Evolutionary conservation across 2,329 filamentous ascomycete species (phyloP).

Genomic region (Fusarium brachygibbosum): DNA sequence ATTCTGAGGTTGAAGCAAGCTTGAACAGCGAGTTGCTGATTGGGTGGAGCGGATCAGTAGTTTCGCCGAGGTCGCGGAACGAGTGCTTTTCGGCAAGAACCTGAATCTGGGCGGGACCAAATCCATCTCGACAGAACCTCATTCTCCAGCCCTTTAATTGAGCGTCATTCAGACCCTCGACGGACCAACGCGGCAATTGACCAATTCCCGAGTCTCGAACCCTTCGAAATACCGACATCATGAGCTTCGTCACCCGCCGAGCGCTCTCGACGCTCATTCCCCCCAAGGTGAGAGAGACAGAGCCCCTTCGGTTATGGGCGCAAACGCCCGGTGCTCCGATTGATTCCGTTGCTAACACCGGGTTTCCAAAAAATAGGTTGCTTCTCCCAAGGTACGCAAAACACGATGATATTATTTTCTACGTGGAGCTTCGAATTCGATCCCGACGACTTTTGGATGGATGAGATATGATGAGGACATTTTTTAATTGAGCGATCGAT

Average conservation of each 20-base stretch:
- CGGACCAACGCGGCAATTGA: constrained; percentile 51
- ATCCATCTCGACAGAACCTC: constrained; percentile 47
- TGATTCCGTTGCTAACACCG: constrained; percentile 57
- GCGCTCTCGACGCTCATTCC: constrained; percentile 98
- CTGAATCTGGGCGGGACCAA: constrained; percentile 47
- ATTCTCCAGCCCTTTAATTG: constrained; percentile 52
- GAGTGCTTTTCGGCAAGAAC: constrained; percentile 65
- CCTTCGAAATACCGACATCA: constrained; percentile 66
- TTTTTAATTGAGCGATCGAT: constrained; percentile 12
- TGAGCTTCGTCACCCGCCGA: constrained; percentile 93
- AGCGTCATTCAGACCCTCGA: constrained; percentile 52
- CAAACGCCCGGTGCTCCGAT: constrained; percentile 46
- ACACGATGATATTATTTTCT: constrained; percentile 18
- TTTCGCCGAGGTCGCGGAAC: constrained; percentile 57
- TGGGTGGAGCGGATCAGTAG: constrained; percentile 58
- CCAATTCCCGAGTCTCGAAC: constrained; percentile 45
- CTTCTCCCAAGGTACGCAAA: constrained; percentile 80
- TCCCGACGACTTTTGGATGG: constrained; percentile 25
- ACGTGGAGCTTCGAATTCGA: constrained; percentile 27
- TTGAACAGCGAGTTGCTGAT: constrained; percentile 55
- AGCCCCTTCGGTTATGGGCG: constrained; percentile 51
- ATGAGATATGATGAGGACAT: constrained; percentile 27
- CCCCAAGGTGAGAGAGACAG: constrained; percentile 82
- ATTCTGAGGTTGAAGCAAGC: constrained; percentile 48
- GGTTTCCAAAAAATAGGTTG: constrained; percentile 68